These are phyloP conservation scores for Phytophthora europaea DNA, from an alignment of 352 stramenopile species.

Conservation along the genomic window DNA sequence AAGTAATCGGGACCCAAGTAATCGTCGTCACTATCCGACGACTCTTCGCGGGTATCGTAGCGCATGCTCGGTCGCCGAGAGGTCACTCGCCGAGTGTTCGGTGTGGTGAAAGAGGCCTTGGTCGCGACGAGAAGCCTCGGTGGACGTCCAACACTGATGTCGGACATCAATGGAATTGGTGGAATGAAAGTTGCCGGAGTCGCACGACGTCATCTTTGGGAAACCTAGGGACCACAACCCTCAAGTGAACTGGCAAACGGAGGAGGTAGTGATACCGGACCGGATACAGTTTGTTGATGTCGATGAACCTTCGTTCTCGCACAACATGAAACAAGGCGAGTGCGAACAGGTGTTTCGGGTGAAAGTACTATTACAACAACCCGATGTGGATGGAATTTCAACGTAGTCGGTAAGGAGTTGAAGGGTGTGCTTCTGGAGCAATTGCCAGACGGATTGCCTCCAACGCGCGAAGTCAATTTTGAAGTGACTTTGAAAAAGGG, in stretches of 20 bases:
- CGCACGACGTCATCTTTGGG: conserved; percentile 27
- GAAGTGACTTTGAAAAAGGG: conserved; percentile 21
- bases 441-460: conserved; percentile 20
- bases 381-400: not conserved
- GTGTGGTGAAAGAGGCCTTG: no score
- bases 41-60: no score
- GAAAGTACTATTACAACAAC: conserved; percentile 1
- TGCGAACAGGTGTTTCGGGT: conserved; percentile 15
- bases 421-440: conserved; percentile 20
- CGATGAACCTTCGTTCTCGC: conserved; percentile 11
- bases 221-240: conserved; percentile 21
- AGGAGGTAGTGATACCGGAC: conserved; percentile 10
- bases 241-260: conserved; percentile 15
- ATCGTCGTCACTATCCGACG: no score
- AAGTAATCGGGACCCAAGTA: no score
- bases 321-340: conserved; percentile 2
- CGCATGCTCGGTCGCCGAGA: no score
- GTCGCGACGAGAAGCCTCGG: no score
- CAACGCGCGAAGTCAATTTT: conserved; percentile 15
- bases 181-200: conserved; percentile 16
- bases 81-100: no score
- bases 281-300: conserved; percentile 5
- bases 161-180: conserved; percentile 12
- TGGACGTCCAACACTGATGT: no score
- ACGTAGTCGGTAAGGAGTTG: conserved; percentile 8